These are phyloP conservation scores for Euryodendron excelsum DNA, from an alignment of 148 eudicot species.

Conservation along the genomic window DNA sequence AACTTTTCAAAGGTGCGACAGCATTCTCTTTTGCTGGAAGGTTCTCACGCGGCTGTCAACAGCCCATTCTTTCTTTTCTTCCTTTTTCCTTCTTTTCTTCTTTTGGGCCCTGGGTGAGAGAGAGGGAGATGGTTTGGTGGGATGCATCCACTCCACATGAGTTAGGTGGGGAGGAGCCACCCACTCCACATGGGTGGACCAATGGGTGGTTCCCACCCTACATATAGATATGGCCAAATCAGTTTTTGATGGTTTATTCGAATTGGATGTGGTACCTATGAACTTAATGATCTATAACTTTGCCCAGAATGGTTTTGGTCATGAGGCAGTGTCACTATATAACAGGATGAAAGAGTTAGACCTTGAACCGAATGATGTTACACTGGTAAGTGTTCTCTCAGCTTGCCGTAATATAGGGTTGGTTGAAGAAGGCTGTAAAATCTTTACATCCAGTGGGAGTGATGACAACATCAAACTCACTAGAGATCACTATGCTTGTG, in stretches of 20 bases:
- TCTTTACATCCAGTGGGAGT: conserved; percentile 25
- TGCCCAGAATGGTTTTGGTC: conserved; percentile 41
- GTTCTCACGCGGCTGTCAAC: too few species aligned
- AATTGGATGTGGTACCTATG: conserved; percentile 37
- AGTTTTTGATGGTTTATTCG: conserved; percentile 31
- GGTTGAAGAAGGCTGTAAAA: conserved; percentile 41
- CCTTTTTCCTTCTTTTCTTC: too few species aligned
- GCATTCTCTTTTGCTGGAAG: too few species aligned
- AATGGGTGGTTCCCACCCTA: too few species aligned
- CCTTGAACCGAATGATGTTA: conserved; percentile 38
- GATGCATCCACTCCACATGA: too few species aligned
- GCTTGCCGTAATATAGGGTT: conserved; percentile 40
- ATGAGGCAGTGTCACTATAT: conserved; percentile 28
- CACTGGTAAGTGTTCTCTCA: conserved; percentile 33
- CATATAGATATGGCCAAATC: conserved; percentile 32
- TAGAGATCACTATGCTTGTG: conserved; percentile 42
- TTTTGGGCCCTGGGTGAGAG: too few species aligned
- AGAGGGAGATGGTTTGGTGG: too few species aligned
- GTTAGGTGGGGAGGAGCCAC: too few species aligned
- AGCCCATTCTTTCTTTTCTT: too few species aligned
- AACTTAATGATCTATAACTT: conserved; percentile 46
- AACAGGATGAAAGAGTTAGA: conserved; percentile 29
- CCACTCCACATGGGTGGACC: too few species aligned
- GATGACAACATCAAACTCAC: conserved; percentile 22
- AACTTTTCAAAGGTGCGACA: too few species aligned